Evolutionary conservation across 495 filamentous ascomycete genomes (phyloP).

Genomic region (Penicillium subrubescens): DNA sequence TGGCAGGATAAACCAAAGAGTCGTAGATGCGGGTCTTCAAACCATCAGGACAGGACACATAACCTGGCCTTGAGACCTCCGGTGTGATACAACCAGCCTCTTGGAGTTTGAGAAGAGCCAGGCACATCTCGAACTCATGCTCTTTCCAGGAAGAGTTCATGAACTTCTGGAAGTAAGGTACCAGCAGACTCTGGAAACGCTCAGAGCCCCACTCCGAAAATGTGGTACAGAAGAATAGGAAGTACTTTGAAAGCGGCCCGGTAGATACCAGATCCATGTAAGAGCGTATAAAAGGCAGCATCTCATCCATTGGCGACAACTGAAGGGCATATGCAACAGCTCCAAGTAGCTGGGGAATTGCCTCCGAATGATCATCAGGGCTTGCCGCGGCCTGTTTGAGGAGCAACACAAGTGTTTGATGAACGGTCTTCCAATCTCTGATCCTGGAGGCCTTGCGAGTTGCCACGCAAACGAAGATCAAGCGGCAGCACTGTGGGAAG

Average conservation of each 20-base stretch:
- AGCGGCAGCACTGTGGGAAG: slow-evolving; percentile 54
- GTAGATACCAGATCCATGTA: slow-evolving; percentile 65
- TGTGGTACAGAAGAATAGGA: slow-evolving; percentile 81
- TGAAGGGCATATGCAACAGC: slow-evolving; percentile 68
- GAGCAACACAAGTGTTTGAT: slow-evolving; percentile 57
- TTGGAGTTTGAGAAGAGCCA: slow-evolving; percentile 69
- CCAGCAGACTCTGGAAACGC: slow-evolving; percentile 73
- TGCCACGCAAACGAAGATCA: slow-evolving; percentile 68
- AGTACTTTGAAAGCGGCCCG: slow-evolving; percentile 63
- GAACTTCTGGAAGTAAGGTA: slow-evolving; percentile 85
- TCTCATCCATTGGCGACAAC: slow-evolving; percentile 75
- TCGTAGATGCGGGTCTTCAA: slow-evolving; percentile 71
- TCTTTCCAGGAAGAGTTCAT: slow-evolving; percentile 70
- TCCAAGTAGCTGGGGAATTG: slow-evolving; percentile 61
- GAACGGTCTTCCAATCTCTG: slow-evolving; percentile 66
- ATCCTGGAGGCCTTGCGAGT: slow-evolving; percentile 80
- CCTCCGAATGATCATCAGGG: slow-evolving; percentile 43
- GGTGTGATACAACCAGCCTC: slow-evolving; percentile 51
- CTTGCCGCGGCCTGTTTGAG: slow-evolving; percentile 48
- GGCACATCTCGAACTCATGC: slow-evolving; percentile 67
- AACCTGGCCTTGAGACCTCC: slow-evolving; percentile 52
- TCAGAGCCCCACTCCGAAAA: slow-evolving; percentile 72
- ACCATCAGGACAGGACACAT: slow-evolving; percentile 61
- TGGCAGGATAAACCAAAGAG: slow-evolving; percentile 54
- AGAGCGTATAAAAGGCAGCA: slow-evolving; percentile 66